phyloP scores from a whole-genome alignment of 768 basidiomycete genomes.

The Termitomyces sp. region DNA sequence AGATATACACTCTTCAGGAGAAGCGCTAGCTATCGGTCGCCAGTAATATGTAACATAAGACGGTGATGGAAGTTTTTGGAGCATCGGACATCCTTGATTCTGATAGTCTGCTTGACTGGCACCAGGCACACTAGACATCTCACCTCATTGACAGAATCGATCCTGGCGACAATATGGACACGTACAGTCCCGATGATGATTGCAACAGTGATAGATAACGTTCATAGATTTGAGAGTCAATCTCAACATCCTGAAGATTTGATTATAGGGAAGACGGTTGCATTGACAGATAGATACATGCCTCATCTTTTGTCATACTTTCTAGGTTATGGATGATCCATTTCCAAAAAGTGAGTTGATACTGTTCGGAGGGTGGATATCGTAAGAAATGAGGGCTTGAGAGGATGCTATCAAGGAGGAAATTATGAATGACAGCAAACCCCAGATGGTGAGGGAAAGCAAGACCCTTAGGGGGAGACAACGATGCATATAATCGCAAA shows the following conservation, averaged over 20 bases:
- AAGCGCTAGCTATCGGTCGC: constrained; percentile 17
- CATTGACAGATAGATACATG: constrained; percentile 21
- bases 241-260: constrained; percentile 44
- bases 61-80: constrained; percentile 33
- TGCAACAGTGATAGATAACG: constrained; percentile 47
- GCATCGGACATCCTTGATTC: constrained; percentile 20
- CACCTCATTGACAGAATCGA: constrained; percentile 1
- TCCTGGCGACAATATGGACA: constrained; percentile 5
- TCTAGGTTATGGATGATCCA: constrained; percentile 58
- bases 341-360: constrained; percentile 71
- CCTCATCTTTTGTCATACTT: constrained; percentile 36
- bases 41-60: constrained; percentile 70
- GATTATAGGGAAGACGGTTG: neutral
- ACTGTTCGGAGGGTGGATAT: constrained; percentile 60
- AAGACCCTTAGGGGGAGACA: constrained; percentile 38
- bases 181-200: constrained; percentile 27
- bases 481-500: constrained; percentile 46
- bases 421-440: constrained; percentile 41
- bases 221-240: constrained; percentile 61
- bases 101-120: constrained; percentile 15
- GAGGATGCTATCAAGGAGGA: constrained; percentile 49
- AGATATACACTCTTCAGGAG: constrained; percentile 11
- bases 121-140: constrained; percentile 15
- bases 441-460: constrained; percentile 32
- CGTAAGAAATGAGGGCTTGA: constrained; percentile 42